Base-by-base conservation (phyloP, 352 stramenopile species). In the Pythium guiyangense region DNA sequence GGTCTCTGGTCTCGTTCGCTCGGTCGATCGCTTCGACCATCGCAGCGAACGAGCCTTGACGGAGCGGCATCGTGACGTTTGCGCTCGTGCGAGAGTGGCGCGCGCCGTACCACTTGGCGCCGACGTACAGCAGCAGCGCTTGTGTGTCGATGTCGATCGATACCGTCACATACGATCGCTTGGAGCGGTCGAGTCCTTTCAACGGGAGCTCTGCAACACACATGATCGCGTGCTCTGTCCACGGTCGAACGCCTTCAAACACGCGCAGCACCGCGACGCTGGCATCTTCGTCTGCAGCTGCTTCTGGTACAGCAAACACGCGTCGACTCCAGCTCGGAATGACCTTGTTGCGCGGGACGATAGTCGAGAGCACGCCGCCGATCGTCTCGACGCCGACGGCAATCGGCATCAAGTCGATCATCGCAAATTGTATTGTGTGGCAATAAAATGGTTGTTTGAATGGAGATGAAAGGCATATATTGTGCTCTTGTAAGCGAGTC, bases 91-190 rank as follows among this genome's bases (percentile, higher is more conserved):
- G 39, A 14, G 0, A 6, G 39, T 43, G 39, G 4, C 39, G 39
- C 14, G 39, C 17, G 39, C 39, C 39, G 8, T 4, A 20, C 39
- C 39, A 43, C 39, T 5, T 43, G 2, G 39, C 15, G 39, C 17
- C 39, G 14, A 43, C 17, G 39, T 43, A 15, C 39, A 43, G 15
- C 39, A n/a, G 17, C 39, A n/a, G 37, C 14, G 37, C 6, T 14
- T 43, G 31, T 1, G 31, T 37, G 31, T 37, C 31, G 31, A 37
- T 37, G 9, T 6, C 31, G 31, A 37, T 37, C 31, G 31, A 12
- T 6, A 62, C 42, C 73, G 71, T 47, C 67, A 43, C 77, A 25
- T 74, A 76, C 52, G 80, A 87, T 62, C 77, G 39, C 39, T 43
- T 11, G 2, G 39, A 43, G 14, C 39, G 39, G 39, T 43, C 39